Base-by-base conservation (phyloP, 768 basidiomycete genomes). In the Rickenella mellea region DNA sequence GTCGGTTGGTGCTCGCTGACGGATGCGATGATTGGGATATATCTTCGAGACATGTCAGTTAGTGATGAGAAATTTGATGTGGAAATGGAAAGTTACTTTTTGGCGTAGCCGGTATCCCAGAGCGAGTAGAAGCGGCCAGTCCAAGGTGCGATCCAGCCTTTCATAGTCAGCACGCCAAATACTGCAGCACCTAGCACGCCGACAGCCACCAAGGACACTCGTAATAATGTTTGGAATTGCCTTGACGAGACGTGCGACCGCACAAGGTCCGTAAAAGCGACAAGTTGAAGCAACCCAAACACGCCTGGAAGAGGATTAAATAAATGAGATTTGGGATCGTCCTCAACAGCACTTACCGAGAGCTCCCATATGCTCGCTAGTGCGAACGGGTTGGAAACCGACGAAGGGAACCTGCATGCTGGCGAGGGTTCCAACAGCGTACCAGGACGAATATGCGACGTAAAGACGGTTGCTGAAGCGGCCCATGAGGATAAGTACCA, bases 381-480 rank as follows among this genome's bases (percentile, higher is more conserved):
- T 98, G 37, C 80, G 76, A 27, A 98, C 82, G n/a, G 96, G 96
- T 55, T 97, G 90, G 75, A 98, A 98, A 15, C 94, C 94, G 44
- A 99, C 96, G 57, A 99, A 99, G 2, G 96, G 96, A 5, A 99
- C 96, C 60, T 98, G 92, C 96, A 99, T 99, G 56, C 91, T 93
- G 8, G 94, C 74, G 47, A 99, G 73, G 2, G 96, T 99, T 27
- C 96, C 96, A 49, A 99, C 86, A 22, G 89, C 88, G 60, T 98
- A 99, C 92, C 94, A 99, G 2, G 91, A 82, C 15, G 88, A 96
- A 62, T 97, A 99, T 3, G 84, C 88, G 10, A 92, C 81, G 61
- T 99, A 99, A 38, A 99, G 75, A 20, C 91, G 80, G 55, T 76
- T 81, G 47, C 82, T 89, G 71, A 79, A 99, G 37, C 96, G 80